Base-by-base conservation (phyloP, 2,329 filamentous ascomycete genomes). In the Thelonectria blattea region DNA sequence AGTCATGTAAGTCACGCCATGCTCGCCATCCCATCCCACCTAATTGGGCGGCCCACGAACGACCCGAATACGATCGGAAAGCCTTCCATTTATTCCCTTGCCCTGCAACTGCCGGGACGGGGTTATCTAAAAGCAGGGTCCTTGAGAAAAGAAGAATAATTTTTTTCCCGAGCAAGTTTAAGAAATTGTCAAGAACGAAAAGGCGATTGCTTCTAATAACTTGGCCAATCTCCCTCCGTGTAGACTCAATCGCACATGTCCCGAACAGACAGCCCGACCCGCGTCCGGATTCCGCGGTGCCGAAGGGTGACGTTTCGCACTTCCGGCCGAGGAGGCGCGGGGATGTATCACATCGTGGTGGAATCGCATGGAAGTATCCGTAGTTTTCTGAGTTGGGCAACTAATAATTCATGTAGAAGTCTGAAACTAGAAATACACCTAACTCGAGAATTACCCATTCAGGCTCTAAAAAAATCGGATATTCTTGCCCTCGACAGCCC, bases 251-350 rank as follows among this genome's bases (percentile, higher is more conserved):
- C 22, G 30, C 45, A 45, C 37, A 54, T 61, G 37, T 48, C 30
- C 47, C 34, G 42, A 20, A 30, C 10, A 18, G 34, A 11, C 47
- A 46, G 48, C 47, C 48, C 60, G 49, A 49, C 32, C 37, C 37
- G 47, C 27, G 37, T 27, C 56, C 52, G 56, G 53, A 46, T 51
- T 47, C 48, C 52, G 50, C 43, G 24, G 52, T 17, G 17, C 15
- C 22, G 52, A 10, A 30, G 18, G 17, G 10, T 6, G 11, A 6
- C 34, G 11, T 41, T 14, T 64, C 42, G 58, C 62, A 65, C 49
- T 60, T 61, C 60, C 57, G 62, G 42, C 59, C 62, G 64, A 65
- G 43, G 47, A 48, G 56, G 24, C 22, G 14, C 18, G 20, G 15
- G 27, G 51, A 11, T 34, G 42, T 18, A 61, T 60, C 52, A 47